Evolutionary conservation across 495 filamentous ascomycete species (phyloP), one percentile per base, ranked within the genome.

Genomic region (Sabuloglossum arenarium): DNA sequence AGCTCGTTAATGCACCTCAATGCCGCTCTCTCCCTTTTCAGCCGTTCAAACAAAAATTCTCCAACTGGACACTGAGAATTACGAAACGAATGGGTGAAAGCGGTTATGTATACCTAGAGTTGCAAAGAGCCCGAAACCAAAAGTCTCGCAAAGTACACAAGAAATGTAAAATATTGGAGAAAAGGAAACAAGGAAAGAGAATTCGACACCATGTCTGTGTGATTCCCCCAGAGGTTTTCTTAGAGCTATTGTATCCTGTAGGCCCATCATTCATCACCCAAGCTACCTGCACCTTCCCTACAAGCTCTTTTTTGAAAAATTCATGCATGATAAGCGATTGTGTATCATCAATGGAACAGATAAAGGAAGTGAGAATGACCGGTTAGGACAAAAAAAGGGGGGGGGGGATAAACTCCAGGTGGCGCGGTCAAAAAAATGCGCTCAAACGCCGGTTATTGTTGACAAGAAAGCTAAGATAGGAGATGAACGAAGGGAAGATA

Each of bases 121-220:
- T 49, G 8, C 8, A 39, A 39, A 16, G 19, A 25, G 45, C 45
- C 45, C n/a, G 14, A 24, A 49, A 49, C 45, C 45, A 28, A 6
- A 49, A 9, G 45, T 49, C 45, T 49, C 45, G 45, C 25, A 49
- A 49, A 49, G 45, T 49, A 49, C 45, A 49, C 45, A 49, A 49
- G 25, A 24, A 39, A 39, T 39, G 34, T 3, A 39, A 25, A 28
- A 49, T 28, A 49, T 24, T 24, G 45, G 6, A 24, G 25, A n/a
- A 24, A 24, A 25, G 23, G 21, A 49, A 49, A 49, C 21, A 28
- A 49, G 45, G 19, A 28, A 49, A 49, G 25, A 23, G 45, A 28
- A 49, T 24, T 5, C 9, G 45, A 49, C 23, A 49, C 23, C 19
- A 16, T 28, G 45, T 49, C 21, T 25, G 45, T 49, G 45, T 3